These are phyloP conservation scores for Plasmodium gonderi DNA, from an alignment of 169 alveolate genomes.

Conservation along the genomic window DNA sequence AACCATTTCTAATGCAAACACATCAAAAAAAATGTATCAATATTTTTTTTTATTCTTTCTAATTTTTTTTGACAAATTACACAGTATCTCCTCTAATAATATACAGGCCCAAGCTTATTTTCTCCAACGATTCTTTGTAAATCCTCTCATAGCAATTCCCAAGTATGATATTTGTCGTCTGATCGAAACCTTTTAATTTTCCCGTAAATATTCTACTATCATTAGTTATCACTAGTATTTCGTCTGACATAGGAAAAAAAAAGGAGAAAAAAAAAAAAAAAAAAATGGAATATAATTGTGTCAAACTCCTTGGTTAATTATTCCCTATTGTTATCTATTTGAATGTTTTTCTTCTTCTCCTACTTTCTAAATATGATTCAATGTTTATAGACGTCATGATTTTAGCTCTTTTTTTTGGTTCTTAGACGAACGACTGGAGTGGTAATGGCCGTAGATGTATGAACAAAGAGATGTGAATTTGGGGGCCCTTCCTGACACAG, in stretches of 20 bases:
- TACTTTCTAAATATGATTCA: constrained; percentile 67
- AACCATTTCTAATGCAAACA: neutral
- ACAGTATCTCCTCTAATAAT: constrained; percentile 89
- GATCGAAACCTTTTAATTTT: constrained; percentile 90
- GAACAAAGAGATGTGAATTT: too few relatives aligned
- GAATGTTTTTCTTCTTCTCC: neutral
- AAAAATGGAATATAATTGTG: neutral
- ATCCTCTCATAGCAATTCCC: constrained; percentile 89
- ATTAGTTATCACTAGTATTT: constrained; percentile 87
- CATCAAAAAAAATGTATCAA: neutral
- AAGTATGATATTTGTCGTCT: constrained; percentile 89
- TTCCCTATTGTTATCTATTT: neutral
- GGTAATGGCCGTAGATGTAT: neutral
- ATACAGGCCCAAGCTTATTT: constrained; percentile 87
- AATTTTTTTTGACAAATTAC: constrained; percentile 75
- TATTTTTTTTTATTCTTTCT: neutral
- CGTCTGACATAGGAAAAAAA: constrained; percentile 76
- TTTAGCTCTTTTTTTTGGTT: neutral
- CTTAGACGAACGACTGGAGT: neutral
- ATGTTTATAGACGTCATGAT: constrained; percentile 63
- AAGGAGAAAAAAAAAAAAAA: neutral
- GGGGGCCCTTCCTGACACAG: too few relatives aligned
- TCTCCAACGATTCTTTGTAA: constrained; percentile 87
- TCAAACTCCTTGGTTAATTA: neutral
- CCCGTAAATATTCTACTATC: constrained; percentile 93